phyloP scores from a whole-genome alignment of 805 yeast species.

The Pichia exigua region DNA sequence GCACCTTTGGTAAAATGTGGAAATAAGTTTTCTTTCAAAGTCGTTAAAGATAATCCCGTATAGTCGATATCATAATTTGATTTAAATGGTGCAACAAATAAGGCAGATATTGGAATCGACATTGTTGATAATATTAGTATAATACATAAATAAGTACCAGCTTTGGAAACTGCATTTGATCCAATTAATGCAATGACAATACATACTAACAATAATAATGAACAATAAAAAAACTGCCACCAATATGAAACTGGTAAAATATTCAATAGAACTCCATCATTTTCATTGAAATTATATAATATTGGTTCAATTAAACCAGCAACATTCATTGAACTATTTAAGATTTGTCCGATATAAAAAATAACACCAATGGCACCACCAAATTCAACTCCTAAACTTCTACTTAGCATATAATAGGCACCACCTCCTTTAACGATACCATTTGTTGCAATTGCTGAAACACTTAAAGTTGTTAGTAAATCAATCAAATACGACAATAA shows the following conservation, averaged over 20 bases:
- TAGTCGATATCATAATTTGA: constrained; percentile 45
- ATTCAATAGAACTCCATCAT: constrained; percentile 45
- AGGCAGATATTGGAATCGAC: constrained; percentile 72
- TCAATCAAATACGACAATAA: constrained; percentile 72
- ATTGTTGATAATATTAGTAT: constrained; percentile 62
- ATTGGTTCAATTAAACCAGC: constrained; percentile 94
- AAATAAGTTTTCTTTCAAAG: constrained; percentile 55
- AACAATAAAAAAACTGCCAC: constrained; percentile 65
- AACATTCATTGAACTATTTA: constrained; percentile 87
- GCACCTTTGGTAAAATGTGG: constrained; percentile 87
- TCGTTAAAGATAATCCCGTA: constrained; percentile 68
- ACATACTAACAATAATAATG: constrained; percentile 61
- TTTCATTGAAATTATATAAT: constrained; percentile 63
- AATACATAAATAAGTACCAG: constrained; percentile 69
- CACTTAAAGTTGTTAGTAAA: constrained; percentile 76
- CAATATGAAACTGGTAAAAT: constrained; percentile 59
- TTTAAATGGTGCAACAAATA: constrained; percentile 58
- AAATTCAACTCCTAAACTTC: constrained; percentile 94
- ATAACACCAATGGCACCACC: constrained; percentile 97
- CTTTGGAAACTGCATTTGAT: constrained; percentile 68
- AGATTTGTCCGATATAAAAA: constrained; percentile 88
- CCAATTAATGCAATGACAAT: constrained; percentile 75
- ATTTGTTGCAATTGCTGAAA: constrained; percentile 94
- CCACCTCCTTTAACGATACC: constrained; percentile 99
- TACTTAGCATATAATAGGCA: constrained; percentile 93